Evolutionary conservation across 257 asterid genomes (phyloP).

Genomic region (Solanum peruvianum): DNA sequence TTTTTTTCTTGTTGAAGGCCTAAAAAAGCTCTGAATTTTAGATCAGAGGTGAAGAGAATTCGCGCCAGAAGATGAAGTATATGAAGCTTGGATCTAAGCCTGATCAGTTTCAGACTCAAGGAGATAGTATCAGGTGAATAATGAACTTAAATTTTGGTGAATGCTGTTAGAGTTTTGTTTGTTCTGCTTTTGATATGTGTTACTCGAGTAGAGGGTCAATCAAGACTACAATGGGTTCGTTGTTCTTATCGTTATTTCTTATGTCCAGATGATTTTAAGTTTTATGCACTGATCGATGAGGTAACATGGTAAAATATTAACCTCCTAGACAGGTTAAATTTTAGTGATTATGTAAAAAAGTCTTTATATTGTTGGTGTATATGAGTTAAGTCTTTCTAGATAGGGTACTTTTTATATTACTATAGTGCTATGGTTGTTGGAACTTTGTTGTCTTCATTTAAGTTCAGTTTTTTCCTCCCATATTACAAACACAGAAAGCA

Average conservation of each 20-base stretch:
- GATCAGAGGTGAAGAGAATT: background rate
- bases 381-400: background rate
- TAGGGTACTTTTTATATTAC: background rate
- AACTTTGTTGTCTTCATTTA: background rate
- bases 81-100: slow-evolving; percentile 96
- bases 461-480: background rate
- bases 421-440: background rate
- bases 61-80: slow-evolving; percentile 54
- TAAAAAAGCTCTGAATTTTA: background rate
- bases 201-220: background rate
- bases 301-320: background rate
- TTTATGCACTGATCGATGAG: background rate
- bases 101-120: slow-evolving; percentile 79
- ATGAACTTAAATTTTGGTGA: background rate
- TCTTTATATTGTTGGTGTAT: background rate
- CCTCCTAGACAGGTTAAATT: background rate
- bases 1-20: background rate
- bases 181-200: background rate
- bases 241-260: background rate
- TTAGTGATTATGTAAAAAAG: background rate
- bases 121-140: slow-evolving; percentile 57
- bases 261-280: background rate
- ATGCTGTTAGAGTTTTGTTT: background rate
- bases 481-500: background rate
- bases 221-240: background rate